These are phyloP conservation scores for Zizania palustris DNA, from an alignment of 202 grass and related monocot species.

Conservation along the genomic window DNA sequence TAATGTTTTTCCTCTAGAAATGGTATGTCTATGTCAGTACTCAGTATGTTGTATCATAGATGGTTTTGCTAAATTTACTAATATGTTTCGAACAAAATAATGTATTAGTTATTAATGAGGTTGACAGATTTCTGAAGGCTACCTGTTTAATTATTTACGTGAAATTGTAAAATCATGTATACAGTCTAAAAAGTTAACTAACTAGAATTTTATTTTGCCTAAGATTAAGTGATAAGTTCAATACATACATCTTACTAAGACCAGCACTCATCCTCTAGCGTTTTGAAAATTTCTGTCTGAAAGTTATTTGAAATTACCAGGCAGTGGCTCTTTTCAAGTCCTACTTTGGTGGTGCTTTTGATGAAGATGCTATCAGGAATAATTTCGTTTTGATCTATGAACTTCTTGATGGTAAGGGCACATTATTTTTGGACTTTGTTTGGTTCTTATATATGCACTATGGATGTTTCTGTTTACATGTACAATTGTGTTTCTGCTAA, in stretches of 20 bases:
- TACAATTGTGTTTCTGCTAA: slow-evolving; percentile 8
- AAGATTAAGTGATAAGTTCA: slow-evolving; percentile 24
- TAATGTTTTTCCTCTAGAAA: slow-evolving; percentile 13
- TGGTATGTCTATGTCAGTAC: neutral
- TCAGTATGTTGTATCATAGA: neutral
- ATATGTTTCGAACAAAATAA: slow-evolving; percentile 9
- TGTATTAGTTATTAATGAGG: slow-evolving; percentile 1
- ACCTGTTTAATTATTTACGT: slow-evolving; percentile 28
- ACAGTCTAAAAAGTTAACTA: slow-evolving; percentile 6
- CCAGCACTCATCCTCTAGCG: slow-evolving; percentile 1
- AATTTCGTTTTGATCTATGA: slow-evolving; percentile 99
- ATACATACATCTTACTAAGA: neutral
- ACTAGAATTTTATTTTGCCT: slow-evolving; percentile 1
- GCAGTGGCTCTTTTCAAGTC: slow-evolving; percentile 97
- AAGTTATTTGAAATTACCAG: slow-evolving; percentile 54
- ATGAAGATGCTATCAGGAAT: slow-evolving; percentile 99
- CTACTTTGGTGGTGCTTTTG: slow-evolving; percentile 96
- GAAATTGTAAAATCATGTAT: slow-evolving; percentile 1
- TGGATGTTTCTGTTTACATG: slow-evolving; percentile 26
- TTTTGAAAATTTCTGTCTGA: neutral
- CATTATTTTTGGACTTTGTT: slow-evolving; percentile 33
- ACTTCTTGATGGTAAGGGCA: slow-evolving; percentile 94
- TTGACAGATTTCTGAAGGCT: neutral
- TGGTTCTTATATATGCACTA: slow-evolving; percentile 16
- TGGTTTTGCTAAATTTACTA: neutral